These are phyloP conservation scores for Trametes meyenii DNA, from an alignment of 768 basidiomycete species.

Conservation along the genomic window DNA sequence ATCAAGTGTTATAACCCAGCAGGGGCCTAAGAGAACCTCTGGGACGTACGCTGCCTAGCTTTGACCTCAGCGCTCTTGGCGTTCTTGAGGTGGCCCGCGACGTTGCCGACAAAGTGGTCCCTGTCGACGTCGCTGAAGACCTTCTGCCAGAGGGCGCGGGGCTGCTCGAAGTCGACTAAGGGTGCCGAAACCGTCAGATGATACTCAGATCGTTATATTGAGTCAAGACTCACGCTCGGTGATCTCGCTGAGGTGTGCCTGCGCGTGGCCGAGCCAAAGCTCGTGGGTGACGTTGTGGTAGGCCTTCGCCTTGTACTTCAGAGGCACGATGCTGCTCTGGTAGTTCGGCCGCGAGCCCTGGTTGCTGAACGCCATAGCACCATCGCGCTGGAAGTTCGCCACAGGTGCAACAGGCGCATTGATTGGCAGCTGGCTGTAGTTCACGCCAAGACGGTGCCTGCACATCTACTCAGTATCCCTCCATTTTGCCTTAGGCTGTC, in stretches of 20 bases:
- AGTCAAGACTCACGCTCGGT: conserved; percentile 68
- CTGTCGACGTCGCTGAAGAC: conserved; percentile 68
- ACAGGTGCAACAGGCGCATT: conserved; percentile 76
- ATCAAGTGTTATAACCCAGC: neutral
- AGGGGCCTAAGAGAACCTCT: neutral
- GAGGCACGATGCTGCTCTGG: conserved; percentile 73
- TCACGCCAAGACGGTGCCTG: conserved; percentile 77
- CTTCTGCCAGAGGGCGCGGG: conserved; percentile 65
- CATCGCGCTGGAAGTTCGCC: conserved; percentile 94
- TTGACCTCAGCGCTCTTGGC: conserved; percentile 66
- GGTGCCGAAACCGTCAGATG: neutral
- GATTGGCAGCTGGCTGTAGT: conserved; percentile 87
- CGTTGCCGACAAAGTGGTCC: conserved; percentile 65
- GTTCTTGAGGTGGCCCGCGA: conserved; percentile 60
- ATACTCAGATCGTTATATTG: conserved; percentile 3
- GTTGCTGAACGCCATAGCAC: conserved; percentile 64
- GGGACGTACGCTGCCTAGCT: conserved; percentile 63
- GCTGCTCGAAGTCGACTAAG: conserved; percentile 84
- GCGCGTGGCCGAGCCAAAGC: conserved; percentile 71
- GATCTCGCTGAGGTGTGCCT: conserved; percentile 69
- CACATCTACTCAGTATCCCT: neutral
- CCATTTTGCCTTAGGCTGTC: no score
- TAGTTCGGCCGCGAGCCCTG: conserved; percentile 90
- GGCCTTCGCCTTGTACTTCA: conserved; percentile 55
- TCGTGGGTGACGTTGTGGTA: conserved; percentile 59